Conservation (phyloP, 192 early-diverging fungal genomes). For the Entophlyctis luteolus region DNA sequence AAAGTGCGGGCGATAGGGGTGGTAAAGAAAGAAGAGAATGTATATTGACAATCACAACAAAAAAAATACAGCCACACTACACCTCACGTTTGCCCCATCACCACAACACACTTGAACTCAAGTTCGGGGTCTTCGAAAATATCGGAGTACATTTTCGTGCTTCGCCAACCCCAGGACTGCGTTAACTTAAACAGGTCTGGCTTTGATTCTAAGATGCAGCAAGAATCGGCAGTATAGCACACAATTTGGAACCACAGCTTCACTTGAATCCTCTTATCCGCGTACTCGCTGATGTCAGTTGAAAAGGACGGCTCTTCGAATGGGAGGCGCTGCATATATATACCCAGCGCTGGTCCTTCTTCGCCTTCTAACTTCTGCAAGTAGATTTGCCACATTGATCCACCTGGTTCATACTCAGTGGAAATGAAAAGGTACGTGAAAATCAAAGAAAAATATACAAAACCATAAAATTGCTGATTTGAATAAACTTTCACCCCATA, state of each 20-base stretch:
- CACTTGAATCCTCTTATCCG: conserved; percentile 25
- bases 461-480: conserved; percentile 24
- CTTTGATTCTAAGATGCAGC: conserved; percentile 39
- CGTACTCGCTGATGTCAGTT: conserved; percentile 17
- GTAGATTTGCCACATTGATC: conserved; percentile 44
- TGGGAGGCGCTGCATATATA: conserved; percentile 36
- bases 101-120: conserved; percentile 1
- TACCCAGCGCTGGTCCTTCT: conserved; percentile 28
- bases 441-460: conserved; percentile 4
- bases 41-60: too few species aligned
- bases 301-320: conserved; percentile 8
- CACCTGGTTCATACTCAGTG: conserved; percentile 3
- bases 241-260: conserved; percentile 35
- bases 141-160: conserved; percentile 35
- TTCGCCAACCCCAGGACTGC: conserved; percentile 47
- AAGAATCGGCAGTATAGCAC: conserved; percentile 28
- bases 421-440: neutral
- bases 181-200: conserved; percentile 37
- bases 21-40: too few species aligned
- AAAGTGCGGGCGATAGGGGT: too few species aligned
- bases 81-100: conserved; percentile 17
- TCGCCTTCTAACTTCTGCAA: conserved; percentile 22
- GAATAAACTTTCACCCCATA: conserved; percentile 27
- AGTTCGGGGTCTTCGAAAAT: conserved; percentile 23
- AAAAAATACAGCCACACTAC: too few species aligned